A percentile compares a stretch with the other conserved stretches of the same genome.
Evolutionary conservation across 2,329 filamentous ascomycete species (phyloP).

Genomic region (Penicillium sp.): DNA sequence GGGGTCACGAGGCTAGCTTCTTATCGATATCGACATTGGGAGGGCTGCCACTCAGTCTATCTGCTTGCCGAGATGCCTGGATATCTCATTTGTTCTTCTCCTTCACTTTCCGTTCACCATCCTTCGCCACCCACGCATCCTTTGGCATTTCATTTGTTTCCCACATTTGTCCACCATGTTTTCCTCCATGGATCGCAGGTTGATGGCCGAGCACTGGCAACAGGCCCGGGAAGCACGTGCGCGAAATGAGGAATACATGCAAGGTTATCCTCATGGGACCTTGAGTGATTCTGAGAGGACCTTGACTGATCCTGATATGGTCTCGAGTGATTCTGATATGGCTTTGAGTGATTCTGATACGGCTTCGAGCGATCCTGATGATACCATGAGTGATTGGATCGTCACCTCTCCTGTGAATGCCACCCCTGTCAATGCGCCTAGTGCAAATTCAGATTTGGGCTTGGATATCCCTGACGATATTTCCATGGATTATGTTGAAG

Average conservation of each 20-base stretch:
- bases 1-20: background rate
- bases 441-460: background rate
- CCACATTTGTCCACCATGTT: background rate
- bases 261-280: background rate
- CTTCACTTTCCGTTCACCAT: background rate
- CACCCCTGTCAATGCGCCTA: background rate
- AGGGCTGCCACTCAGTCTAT: background rate
- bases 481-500: background rate
- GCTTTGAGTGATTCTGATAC: background rate
- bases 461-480: background rate
- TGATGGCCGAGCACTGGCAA: background rate
- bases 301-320: background rate
- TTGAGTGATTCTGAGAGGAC: background rate
- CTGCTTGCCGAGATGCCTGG: background rate
- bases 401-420: background rate
- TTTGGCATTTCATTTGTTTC: too few species aligned
- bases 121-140: too few species aligned
- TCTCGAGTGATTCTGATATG: background rate
- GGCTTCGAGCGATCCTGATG: background rate
- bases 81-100: background rate
- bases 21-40: background rate
- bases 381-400: background rate
- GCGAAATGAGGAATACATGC: background rate
- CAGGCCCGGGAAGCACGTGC: background rate
- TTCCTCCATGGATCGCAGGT: background rate